These are phyloP conservation scores for Ophiocordyceps sinensis DNA, from an alignment of 2,329 filamentous ascomycete genomes.

Conservation along the genomic window DNA sequence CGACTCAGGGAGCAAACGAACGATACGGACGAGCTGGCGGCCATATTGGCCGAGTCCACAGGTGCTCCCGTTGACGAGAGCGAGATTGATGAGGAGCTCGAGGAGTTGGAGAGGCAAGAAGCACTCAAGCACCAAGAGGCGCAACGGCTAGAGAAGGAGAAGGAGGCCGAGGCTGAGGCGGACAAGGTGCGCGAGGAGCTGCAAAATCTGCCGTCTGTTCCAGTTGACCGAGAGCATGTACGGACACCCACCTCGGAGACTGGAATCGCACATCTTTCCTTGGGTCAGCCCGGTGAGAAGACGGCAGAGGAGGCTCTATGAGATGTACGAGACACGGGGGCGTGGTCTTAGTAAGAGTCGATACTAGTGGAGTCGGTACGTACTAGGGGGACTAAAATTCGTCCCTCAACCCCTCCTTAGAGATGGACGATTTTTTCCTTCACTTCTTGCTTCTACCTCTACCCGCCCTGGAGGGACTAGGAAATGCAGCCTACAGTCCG, in stretches of 20 bases:
- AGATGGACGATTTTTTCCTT: no score
- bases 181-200: conserved; percentile 39
- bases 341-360: no score
- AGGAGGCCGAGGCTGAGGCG: conserved; percentile 28
- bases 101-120: conserved; percentile 52
- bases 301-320: not conserved
- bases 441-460: no score
- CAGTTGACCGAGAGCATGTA: conserved; percentile 14
- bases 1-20: conserved; percentile 65
- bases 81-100: conserved; percentile 80
- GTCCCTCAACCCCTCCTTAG: no score
- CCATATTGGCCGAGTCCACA: conserved; percentile 53
- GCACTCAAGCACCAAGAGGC: conserved; percentile 34
- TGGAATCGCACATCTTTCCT: conserved; percentile 18
- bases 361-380: no score
- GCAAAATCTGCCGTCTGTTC: conserved; percentile 31
- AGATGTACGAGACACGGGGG: not conserved
- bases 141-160: conserved; percentile 28
- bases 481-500: not conserved
- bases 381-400: no score
- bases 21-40: conserved; percentile 68
- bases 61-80: conserved; percentile 52
- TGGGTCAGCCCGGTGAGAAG: conserved; percentile 3
- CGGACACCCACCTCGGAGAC: conserved; percentile 22
- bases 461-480: no score